Percentiles rank a stretch among this genome's conserved stretches.
phyloP scores from a whole-genome alignment of 257 asterid genomes.

The Nicotiana obtusifolia region DNA sequence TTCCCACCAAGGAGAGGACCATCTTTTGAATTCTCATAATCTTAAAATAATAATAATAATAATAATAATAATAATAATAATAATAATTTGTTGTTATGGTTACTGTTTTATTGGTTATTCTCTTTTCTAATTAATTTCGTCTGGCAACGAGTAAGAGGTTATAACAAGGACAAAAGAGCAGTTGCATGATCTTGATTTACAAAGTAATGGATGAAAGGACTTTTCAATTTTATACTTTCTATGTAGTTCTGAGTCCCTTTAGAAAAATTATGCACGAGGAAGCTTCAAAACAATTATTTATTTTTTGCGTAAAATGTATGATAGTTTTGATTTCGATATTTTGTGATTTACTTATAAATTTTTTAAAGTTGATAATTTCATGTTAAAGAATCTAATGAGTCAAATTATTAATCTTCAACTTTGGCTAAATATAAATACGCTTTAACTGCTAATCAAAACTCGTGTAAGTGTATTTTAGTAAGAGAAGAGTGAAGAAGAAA shows the following conservation, averaged over 20 bases:
- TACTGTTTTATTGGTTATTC: neutral
- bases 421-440: neutral
- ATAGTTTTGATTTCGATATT: neutral
- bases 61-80: neutral
- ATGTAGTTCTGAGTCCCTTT: neutral
- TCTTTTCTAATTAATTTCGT: neutral
- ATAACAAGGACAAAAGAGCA: too few species aligned
- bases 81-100: neutral
- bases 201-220: neutral
- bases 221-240: neutral
- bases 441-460: neutral
- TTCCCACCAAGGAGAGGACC: neutral
- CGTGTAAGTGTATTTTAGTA: neutral
- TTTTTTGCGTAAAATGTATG: neutral
- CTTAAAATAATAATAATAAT: neutral
- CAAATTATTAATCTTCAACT: neutral
- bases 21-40: neutral
- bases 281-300: neutral
- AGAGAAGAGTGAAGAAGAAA: neutral
- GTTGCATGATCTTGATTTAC: neutral
- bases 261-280: too few species aligned
- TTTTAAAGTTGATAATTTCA: neutral
- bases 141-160: neutral
- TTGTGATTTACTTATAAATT: neutral
- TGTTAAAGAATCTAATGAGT: neutral